phyloP scores from a whole-genome alignment of 352 stramenopile genomes.

The Globisporangium paroecandrum region DNA sequence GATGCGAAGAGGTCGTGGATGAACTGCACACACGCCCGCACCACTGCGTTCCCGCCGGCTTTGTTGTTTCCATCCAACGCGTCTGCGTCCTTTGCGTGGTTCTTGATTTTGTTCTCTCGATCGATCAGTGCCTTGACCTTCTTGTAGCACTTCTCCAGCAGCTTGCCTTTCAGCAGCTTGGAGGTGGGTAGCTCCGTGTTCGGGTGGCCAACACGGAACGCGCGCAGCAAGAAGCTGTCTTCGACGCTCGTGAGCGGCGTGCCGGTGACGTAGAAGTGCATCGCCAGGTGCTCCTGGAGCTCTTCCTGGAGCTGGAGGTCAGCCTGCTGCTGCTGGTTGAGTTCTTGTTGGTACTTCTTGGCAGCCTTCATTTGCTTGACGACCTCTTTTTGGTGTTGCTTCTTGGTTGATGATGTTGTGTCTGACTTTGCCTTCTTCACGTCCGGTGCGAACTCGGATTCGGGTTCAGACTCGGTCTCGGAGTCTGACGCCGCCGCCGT shows the following conservation, averaged over 20 bases:
- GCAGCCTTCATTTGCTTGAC: neutral
- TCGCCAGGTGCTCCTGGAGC: slow-evolving; percentile 20
- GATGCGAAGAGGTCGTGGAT: slow-evolving; percentile 22
- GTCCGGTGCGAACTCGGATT: neutral
- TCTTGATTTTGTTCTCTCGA: neutral
- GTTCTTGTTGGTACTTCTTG: neutral
- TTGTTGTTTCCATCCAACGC: slow-evolving; percentile 3
- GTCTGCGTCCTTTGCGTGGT: neutral
- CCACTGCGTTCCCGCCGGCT: neutral
- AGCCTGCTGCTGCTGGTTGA: neutral
- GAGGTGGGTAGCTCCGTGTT: neutral
- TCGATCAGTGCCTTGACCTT: slow-evolving; percentile 3
- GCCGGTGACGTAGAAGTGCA: slow-evolving; percentile 28
- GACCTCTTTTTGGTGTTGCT: neutral
- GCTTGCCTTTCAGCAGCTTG: slow-evolving; percentile 12
- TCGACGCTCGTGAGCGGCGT: slow-evolving; percentile 12
- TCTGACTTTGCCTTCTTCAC: neutral
- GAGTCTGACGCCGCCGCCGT: neutral
- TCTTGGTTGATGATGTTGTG: neutral
- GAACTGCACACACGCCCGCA: slow-evolving; percentile 7
- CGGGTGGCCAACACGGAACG: slow-evolving; percentile 9
- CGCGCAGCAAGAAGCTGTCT: slow-evolving; percentile 18
- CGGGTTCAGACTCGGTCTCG: neutral
- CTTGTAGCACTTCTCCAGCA: slow-evolving; percentile 22
- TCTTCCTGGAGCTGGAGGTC: slow-evolving; percentile 1